Base-by-base conservation (phyloP, 1,284 basidiomycete species). In the Ustilago xerochloae region DNA sequence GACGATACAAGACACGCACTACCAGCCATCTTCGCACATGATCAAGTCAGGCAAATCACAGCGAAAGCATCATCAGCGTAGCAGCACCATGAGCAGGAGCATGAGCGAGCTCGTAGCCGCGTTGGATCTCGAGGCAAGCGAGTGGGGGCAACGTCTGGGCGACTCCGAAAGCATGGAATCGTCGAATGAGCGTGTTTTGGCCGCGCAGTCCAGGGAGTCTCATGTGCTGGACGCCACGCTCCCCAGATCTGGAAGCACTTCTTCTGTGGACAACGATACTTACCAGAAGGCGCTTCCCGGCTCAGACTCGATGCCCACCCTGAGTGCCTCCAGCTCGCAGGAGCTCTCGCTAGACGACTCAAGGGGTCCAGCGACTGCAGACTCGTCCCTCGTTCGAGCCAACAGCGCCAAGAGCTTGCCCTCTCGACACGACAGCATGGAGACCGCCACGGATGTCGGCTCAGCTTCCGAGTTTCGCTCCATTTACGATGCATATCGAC, bases 81-180 rank as follows among this genome's bases (percentile, higher is more conserved):
- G 26, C 20, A 58, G 58, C 8, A 61, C 51, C 32, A 55, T 75
- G 68, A 45, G 50, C 22, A 64, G 52, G 50, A 76, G 62, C 51
- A 62, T 76, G 48, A 63, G 51, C 49, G 67, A 73, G 36, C 64
- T 77, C 32, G 55, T 77, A 30, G 60, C 55, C 1, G 74, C 74
- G 18, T 46, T 77, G 9, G 64, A 70, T 20, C 48, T 62, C n/a
- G 62, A 74, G 38, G 67, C 64, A 16, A 50, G 22, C 24, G 51
- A 49, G 46, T 58, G 59, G 59, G 43, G 58, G 1, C 60, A 62
- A 30, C 49, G 48, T 7, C 22, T 54, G 7, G 30, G 43, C 30
- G 20, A 33, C 32, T 35, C 48, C 16, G 41, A 60, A 4, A 41
- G 30, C 43, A 26, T 29, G 39, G 50, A 52, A 1, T 30, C 39